Evolutionary conservation across 2,329 filamentous ascomycete genomes (phyloP).

Genomic region (Penicillium palitans): DNA sequence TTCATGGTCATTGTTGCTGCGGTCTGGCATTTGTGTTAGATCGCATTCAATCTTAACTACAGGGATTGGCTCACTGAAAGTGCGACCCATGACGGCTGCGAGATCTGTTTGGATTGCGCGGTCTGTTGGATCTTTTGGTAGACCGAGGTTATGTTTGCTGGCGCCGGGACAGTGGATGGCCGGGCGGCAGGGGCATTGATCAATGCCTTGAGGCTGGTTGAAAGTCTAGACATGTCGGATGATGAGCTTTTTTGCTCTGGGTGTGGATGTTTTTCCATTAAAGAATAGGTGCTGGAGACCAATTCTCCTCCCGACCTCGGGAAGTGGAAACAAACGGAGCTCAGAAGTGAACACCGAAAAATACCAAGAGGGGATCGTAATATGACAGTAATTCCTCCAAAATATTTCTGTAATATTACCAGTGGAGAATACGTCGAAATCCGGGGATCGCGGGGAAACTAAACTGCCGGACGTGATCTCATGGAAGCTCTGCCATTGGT

Average conservation of each 20-base stretch:
- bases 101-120: slow-evolving; percentile 63
- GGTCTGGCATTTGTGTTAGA: slow-evolving; percentile 53
- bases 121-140: slow-evolving; percentile 65
- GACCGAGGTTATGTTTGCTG: slow-evolving; percentile 62
- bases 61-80: slow-evolving; percentile 54
- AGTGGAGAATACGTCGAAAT: neutral
- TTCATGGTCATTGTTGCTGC: slow-evolving; percentile 85
- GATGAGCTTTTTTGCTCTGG: neutral
- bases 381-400: neutral
- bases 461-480: neutral
- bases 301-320: slow-evolving; percentile 8
- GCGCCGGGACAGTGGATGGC: slow-evolving; percentile 65
- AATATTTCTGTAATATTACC: neutral
- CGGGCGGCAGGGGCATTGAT: slow-evolving; percentile 69
- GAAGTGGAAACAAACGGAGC: slow-evolving; percentile 2
- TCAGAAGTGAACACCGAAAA: slow-evolving; percentile 14
- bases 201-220: slow-evolving; percentile 68
- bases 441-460: slow-evolving; percentile 15
- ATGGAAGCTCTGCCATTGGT: neutral
- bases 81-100: slow-evolving; percentile 64
- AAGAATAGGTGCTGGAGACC: neutral
- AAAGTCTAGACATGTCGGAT: slow-evolving; percentile 70
- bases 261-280: slow-evolving; percentile 7
- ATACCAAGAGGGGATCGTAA: neutral
- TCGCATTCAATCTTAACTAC: neutral